Conservation (phyloP, 805 yeast species). For the Ogataea pignaliae region DNA sequence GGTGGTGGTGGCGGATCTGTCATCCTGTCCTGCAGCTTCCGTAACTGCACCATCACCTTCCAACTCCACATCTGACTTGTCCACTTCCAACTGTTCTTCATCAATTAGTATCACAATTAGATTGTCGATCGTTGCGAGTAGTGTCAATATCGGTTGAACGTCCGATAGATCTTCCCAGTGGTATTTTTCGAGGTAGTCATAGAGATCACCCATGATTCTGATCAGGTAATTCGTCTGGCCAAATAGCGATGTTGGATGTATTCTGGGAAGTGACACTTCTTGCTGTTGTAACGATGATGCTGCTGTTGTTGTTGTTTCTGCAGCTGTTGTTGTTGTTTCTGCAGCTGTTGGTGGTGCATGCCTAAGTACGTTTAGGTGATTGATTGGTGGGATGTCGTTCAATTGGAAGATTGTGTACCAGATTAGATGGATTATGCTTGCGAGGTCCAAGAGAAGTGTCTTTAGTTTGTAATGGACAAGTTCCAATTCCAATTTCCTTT, state of each 20-base stretch:
- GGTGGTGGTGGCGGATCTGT: not conserved
- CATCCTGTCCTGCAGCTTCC: slow-evolving; percentile 1
- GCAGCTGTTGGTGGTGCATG: not conserved
- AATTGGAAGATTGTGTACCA: slow-evolving; percentile 52
- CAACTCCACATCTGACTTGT: slow-evolving; percentile 6
- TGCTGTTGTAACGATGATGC: not conserved
- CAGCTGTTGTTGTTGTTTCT: not conserved
- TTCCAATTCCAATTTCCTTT: not conserved
- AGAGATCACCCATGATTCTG: slow-evolving; percentile 59
- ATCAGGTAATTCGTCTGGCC: slow-evolving; percentile 64
- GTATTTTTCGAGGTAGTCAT: slow-evolving; percentile 52
- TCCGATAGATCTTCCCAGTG: slow-evolving; percentile 18
- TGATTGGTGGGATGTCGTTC: slow-evolving; percentile 25
- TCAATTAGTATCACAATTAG: slow-evolving; percentile 28
- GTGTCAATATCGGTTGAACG: slow-evolving; percentile 16
- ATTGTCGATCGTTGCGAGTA: slow-evolving; percentile 28
- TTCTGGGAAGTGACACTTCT: slow-evolving; percentile 8
- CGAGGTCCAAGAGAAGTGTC: slow-evolving; percentile 42
- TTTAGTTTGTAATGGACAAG: slow-evolving; percentile 17
- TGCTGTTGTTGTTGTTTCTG: not conserved
- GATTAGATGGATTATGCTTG: slow-evolving; percentile 46
- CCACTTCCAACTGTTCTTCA: slow-evolving; percentile 10
- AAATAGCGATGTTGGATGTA: slow-evolving; percentile 27
- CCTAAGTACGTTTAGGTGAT: slow-evolving; percentile 20
- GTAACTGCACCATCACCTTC: slow-evolving; percentile 3